Conservation (phyloP, 805 yeast species). For the Wickerhamiella spandovensis region DNA sequence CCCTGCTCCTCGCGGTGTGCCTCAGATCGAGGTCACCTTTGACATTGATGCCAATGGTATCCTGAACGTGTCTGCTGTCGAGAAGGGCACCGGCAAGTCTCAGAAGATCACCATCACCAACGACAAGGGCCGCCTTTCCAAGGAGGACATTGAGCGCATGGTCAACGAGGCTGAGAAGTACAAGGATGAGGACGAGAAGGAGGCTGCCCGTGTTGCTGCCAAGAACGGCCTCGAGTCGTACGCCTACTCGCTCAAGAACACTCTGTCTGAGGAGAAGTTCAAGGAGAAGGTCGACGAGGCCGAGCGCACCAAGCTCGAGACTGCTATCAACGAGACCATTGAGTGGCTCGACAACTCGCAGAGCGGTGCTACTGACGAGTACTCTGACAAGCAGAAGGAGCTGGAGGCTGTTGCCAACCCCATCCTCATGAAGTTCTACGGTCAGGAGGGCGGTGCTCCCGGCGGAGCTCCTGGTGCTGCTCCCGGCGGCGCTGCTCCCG, state of each 20-base stretch:
- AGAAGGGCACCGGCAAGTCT: slow-evolving; percentile 97
- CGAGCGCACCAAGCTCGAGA: slow-evolving; percentile 20
- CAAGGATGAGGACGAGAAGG: slow-evolving; percentile 93
- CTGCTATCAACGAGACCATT: slow-evolving; percentile 21
- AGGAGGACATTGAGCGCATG: slow-evolving; percentile 97
- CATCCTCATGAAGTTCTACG: slow-evolving; percentile 93
- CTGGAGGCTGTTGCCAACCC: slow-evolving; percentile 92
- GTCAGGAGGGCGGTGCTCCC: slow-evolving; percentile 63
- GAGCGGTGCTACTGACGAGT: slow-evolving; percentile 88
- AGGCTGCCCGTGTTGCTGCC: slow-evolving; percentile 82
- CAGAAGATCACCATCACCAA: slow-evolving; percentile 95
- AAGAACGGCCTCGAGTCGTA: slow-evolving; percentile 94
- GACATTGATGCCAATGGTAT: slow-evolving; percentile 97
- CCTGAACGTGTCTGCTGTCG: slow-evolving; percentile 88
- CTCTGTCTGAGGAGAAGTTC: slow-evolving; percentile 59
- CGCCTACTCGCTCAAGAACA: slow-evolving; percentile 83
- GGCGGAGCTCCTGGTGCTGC: slow-evolving; percentile 62
- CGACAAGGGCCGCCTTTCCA: slow-evolving; percentile 96
- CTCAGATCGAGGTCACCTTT: slow-evolving; percentile 94
- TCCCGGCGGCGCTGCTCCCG: slow-evolving; percentile 45
- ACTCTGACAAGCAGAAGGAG: slow-evolving; percentile 85
- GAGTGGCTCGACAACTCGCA: slow-evolving; percentile 85
- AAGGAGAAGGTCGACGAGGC: slow-evolving; percentile 44
- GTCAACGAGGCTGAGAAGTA: slow-evolving; percentile 94
- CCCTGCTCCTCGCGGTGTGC: slow-evolving; percentile 98